Evolutionary conservation across 129 eudicot species (phyloP).

Genomic region (Flaveria brownii): DNA sequence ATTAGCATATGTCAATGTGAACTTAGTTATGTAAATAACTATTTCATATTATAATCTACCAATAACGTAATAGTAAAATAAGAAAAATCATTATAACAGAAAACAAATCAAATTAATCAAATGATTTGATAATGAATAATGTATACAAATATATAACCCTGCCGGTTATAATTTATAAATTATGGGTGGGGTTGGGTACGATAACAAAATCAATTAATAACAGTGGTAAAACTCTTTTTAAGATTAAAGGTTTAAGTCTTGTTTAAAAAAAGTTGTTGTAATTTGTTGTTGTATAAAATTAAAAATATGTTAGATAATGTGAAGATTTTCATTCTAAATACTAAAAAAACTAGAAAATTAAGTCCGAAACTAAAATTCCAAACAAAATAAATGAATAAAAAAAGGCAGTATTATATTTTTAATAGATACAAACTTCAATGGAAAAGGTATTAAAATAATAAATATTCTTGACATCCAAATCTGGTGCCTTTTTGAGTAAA

Average conservation of each 20-base stretch:
- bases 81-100: not conserved
- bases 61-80: not conserved
- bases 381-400: not conserved
- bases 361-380: not conserved
- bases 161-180: too few species aligned
- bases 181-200: too few species aligned
- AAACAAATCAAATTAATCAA: not conserved
- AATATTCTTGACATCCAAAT: slow-evolving; percentile 11
- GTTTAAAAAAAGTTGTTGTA: too few species aligned
- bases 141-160: too few species aligned
- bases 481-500: slow-evolving; percentile 10
- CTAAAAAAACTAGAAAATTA: too few species aligned
- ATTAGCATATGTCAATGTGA: not conserved
- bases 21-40: not conserved
- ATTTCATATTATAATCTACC: not conserved
- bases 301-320: too few species aligned
- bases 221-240: too few species aligned
- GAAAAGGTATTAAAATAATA: slow-evolving; percentile 15
- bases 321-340: too few species aligned
- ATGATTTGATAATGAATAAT: not conserved
- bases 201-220: too few species aligned
- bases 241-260: too few species aligned
- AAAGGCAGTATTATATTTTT: not conserved
- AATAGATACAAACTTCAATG: not conserved
- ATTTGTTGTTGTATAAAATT: too few species aligned